Evolutionary conservation across 495 filamentous ascomycete genomes (phyloP), one percentile per base, ranked within the genome.

Genomic region (Aspergillus affinis): DNA sequence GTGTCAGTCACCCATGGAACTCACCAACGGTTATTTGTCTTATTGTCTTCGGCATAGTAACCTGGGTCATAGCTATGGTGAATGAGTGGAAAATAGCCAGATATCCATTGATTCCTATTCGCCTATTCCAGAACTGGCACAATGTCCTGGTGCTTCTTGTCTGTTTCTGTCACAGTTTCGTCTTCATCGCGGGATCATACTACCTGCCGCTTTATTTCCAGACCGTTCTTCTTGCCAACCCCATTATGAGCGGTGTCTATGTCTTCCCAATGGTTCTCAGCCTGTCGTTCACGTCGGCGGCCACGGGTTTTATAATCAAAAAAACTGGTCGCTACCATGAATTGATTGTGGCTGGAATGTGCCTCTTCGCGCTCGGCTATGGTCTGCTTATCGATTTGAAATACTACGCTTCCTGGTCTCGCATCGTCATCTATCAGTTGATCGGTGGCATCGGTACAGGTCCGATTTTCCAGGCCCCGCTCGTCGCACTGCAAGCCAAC

Each of bases 191-290:
- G 2, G 84, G 83, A 30, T 80, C 83, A 59, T 92, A 91, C 78
- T 92, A 86, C 66, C 80, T 93, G 15, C 90, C 90, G 0, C 79
- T 93, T 45, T 92, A 91, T 74, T 90, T 90, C 73, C 88, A 91
- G 70, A 82, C 86, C 41, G 89, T 91, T 13, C 83, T 92, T 7
- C 86, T 89, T 3, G 84, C 86, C 12, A 76, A 81, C 13, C 90
- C 92, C 0, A 83, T 96, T 59, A 69, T 90, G 6, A 89, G 86
- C 30, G 92, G 92, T 30, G 86, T 95, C 46, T 92, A 92, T 69
- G 76, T 92, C 19, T 81, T 96, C 10, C 89, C 92, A 4, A 86
- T 87, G 62, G 89, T 87, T 17, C 65, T 95, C 53, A 78, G 85
- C 0, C 81, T 95, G 15, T 90, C 90, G 20, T 44, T 90, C 62